Evolutionary conservation across 1,284 basidiomycete genomes (phyloP).

Genomic region (Trametes hirsuta): DNA sequence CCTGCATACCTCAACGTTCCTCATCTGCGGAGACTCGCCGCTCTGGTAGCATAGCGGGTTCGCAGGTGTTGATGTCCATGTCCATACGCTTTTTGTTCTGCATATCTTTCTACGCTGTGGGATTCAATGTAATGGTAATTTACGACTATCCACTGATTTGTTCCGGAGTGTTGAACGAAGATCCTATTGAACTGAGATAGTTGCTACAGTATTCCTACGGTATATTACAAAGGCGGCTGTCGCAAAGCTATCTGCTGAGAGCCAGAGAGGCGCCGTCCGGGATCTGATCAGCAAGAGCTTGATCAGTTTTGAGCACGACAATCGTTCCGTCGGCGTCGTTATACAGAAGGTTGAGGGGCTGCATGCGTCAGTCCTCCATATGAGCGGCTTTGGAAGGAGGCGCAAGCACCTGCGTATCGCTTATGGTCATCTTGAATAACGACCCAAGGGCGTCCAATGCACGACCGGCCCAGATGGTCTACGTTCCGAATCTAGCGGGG

Average conservation of each 20-base stretch:
- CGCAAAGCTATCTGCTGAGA: constrained; percentile 18
- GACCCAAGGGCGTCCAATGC: constrained; percentile 42
- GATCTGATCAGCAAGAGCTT: constrained; percentile 26
- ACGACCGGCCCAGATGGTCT: constrained; percentile 41
- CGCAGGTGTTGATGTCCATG: constrained; percentile 14
- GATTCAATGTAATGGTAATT: constrained; percentile 28
- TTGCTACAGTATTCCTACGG: not conserved
- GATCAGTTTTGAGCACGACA: constrained; percentile 23
- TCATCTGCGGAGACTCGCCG: constrained; percentile 80
- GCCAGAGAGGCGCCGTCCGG: constrained; percentile 25
- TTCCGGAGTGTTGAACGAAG: not conserved
- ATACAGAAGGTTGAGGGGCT: constrained; percentile 29
- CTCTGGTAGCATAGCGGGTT: constrained; percentile 67
- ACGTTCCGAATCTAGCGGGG: not conserved
- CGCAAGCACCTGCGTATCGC: constrained; percentile 25
- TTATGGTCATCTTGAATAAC: constrained; percentile 31
- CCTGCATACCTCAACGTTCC: constrained; percentile 86
- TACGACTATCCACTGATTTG: constrained; percentile 20
- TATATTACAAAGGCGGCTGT: not conserved
- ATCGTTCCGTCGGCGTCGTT: constrained; percentile 9
- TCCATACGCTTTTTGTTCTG: constrained; percentile 31
- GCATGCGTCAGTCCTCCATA: not conserved
- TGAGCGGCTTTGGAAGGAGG: not conserved
- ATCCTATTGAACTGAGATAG: not conserved
- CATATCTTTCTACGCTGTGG: constrained; percentile 31